Base-by-base conservation (phyloP, 2,329 filamentous ascomycete genomes). In the Phoma sp. region DNA sequence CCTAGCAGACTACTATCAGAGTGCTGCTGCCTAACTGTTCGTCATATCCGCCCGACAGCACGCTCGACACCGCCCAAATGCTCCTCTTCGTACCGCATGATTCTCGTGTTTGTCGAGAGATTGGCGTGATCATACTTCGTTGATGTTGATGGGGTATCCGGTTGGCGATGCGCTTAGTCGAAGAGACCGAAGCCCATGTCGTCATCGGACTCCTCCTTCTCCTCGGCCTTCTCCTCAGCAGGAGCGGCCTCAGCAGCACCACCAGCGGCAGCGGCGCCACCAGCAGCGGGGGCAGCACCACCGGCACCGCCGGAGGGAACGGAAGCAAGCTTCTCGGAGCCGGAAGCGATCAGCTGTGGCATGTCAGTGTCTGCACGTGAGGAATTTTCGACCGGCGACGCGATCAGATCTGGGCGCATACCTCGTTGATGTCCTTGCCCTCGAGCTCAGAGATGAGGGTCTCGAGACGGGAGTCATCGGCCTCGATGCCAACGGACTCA, bases 251-350 rank as follows among this genome's bases (percentile, higher is more conserved):
- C 76, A 52, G 73, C 69, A 33, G 70, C 65, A 52, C 84, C 86
- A 68, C 82, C 87, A 69, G 80, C 87, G 69, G 82, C 90, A 70
- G 82, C 89, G 74, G 82, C 90, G 75, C 81, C 89, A 76, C 81
- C 86, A 78, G 83, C 80, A 67, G 76, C 73, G 67, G 81, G 84
- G 72, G 82, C 83, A 73, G 82, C 82, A 71, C 83, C 90, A 79
- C 84, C 90, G 75, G 83, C 85, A 80, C 93, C 93, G 74, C 93
- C 95, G 75, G 90, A 91, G 80, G 95, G 93, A 76, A 99, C 93
- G 81, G 93, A 97, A 72, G 95, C 95, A 75, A 99, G 91, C 89
- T 99, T 99, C 80, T 83, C 75, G 67, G 90, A 87, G 77, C 95
- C 95, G 81, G 93, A 86, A 73, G 90, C 73, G 79, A 99, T 97